A percentile compares a stretch with the other conserved stretches of the same genome.
phyloP scores from a whole-genome alignment of 148 eudicot species.

The Drosera capensis region DNA sequence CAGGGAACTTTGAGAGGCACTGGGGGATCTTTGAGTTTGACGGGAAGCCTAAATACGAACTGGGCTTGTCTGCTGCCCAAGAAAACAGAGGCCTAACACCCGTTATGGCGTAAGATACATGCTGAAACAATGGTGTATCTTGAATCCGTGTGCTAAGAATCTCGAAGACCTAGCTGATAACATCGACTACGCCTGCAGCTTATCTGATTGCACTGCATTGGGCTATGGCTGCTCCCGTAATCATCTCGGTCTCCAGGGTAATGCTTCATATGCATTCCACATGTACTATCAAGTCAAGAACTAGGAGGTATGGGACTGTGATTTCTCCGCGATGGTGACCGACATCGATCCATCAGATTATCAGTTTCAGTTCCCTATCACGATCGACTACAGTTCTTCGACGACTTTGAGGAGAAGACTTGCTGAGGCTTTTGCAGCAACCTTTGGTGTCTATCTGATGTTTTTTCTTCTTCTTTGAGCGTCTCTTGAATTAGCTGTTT shows the following conservation, averaged over 20 bases:
- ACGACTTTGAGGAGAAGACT: constrained; percentile 18
- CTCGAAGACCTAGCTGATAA: constrained; percentile 33
- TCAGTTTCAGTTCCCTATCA: constrained; percentile 51
- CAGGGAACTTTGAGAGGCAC: constrained; percentile 87
- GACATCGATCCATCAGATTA: constrained; percentile 60
- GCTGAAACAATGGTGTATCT: constrained; percentile 61
- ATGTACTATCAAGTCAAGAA: constrained; percentile 77
- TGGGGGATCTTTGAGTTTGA: constrained; percentile 96
- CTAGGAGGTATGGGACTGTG: constrained; percentile 70
- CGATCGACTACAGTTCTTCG: constrained; percentile 53
- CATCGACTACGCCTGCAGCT: constrained; percentile 73
- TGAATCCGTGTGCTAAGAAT: constrained; percentile 34
- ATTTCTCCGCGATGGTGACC: constrained; percentile 51
- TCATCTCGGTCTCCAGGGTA: constrained; percentile 31
- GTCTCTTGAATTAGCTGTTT: no score
- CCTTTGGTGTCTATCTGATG: constrained; percentile 33
- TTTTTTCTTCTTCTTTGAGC: constrained; percentile 36
- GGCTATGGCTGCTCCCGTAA: constrained; percentile 90
- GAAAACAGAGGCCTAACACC: constrained; percentile 42
- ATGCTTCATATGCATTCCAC: constrained; percentile 90
- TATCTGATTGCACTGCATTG: constrained; percentile 79
- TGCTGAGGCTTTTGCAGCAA: constrained; percentile 20
- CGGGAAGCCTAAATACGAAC: constrained; percentile 75
- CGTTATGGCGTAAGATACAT: constrained; percentile 53
- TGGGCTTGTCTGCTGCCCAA: constrained; percentile 46